A percentile compares a stretch with the other conserved stretches of the same genome.
phyloP scores from a whole-genome alignment of 257 asterid genomes.

The Solanum rostratum region DNA sequence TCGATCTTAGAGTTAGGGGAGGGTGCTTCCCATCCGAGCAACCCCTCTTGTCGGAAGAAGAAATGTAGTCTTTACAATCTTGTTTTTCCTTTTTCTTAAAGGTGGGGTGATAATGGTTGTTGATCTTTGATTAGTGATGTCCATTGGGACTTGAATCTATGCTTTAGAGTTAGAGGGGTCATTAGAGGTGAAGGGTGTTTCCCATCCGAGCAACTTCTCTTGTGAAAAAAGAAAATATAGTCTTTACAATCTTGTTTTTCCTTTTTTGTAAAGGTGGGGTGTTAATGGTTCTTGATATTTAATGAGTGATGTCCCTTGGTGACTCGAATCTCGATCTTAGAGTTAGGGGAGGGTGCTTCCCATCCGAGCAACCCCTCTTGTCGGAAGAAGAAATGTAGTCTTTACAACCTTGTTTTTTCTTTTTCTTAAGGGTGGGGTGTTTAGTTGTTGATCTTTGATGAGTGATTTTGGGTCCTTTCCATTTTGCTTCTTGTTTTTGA shows the following conservation, averaged over 20 bases:
- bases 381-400: background rate
- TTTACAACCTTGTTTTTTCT: background rate
- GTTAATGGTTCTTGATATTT: background rate
- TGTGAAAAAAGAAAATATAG: background rate
- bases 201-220: background rate
- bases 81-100: too few species aligned
- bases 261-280: background rate
- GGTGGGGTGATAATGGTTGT: too few species aligned
- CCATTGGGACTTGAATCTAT: too few species aligned
- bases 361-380: too few species aligned
- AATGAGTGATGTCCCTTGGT: too few species aligned
- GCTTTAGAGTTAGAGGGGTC: too few species aligned
- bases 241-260: background rate
- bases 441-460: conserved; percentile 1
- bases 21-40: too few species aligned
- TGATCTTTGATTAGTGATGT: too few species aligned
- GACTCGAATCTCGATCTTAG: too few species aligned
- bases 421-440: background rate
- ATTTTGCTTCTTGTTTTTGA: background rate
- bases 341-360: too few species aligned
- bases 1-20: too few species aligned
- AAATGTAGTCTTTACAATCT: background rate
- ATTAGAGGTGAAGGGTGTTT: background rate
- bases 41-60: too few species aligned
- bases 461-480: background rate